These are phyloP conservation scores for Colletotrichum sp. DNA, from an alignment of 2,329 filamentous ascomycete genomes.

Conservation along the genomic window DNA sequence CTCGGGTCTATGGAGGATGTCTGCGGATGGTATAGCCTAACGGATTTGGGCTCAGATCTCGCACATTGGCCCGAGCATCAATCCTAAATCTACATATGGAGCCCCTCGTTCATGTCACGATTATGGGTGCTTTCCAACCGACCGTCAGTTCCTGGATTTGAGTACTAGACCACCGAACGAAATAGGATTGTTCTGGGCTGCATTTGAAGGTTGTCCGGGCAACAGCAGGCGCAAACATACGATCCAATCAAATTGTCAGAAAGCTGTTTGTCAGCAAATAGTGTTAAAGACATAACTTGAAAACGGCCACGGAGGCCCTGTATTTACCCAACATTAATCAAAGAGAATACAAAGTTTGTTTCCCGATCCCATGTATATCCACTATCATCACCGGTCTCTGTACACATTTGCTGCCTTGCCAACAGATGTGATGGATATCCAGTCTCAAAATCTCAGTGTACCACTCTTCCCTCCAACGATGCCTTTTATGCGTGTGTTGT, in stretches of 20 bases:
- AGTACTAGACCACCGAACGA: neutral
- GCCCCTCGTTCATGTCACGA: rapidly evolving
- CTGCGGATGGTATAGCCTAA: conserved; percentile 4
- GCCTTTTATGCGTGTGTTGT: rapidly evolving
- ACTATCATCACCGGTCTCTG: rapidly evolving
- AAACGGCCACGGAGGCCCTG: neutral
- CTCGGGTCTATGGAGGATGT: conserved; percentile 4
- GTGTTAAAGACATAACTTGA: neutral
- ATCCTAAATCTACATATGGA: rapidly evolving
- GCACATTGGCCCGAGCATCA: neutral
- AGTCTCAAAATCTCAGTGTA: rapidly evolving
- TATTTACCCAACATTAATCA: neutral
- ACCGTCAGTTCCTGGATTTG: rapidly evolving
- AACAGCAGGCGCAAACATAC: neutral
- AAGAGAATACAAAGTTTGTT: neutral
- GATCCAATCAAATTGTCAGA: neutral
- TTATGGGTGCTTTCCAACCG: neutral
- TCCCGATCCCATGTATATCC: rapidly evolving
- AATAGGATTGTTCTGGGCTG: rapidly evolving
- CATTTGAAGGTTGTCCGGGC: rapidly evolving
- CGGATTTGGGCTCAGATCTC: neutral
- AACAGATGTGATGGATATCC: neutral
- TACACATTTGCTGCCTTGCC: neutral
- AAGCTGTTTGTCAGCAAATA: rapidly evolving
- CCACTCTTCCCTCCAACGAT: rapidly evolving